Evolutionary conservation across 2,329 filamentous ascomycete genomes (phyloP), one percentile per base, ranked within the genome.

Genomic region (Aspergillus versicolor): DNA sequence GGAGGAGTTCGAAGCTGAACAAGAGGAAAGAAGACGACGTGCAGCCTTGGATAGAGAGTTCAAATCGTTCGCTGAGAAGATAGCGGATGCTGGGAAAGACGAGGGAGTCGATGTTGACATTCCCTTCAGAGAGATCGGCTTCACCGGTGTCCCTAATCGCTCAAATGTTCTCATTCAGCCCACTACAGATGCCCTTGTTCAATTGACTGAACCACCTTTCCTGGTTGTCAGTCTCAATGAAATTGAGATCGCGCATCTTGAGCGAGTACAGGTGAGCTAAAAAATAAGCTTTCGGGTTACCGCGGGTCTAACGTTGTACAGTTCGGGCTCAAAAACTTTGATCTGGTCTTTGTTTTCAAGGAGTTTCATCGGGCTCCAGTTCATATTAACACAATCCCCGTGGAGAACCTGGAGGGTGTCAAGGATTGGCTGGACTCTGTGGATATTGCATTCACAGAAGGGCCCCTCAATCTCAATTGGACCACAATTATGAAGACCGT

Each of bases 401-500:
- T 99, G 22, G 94, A 99, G 71, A 91, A 89, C 3, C 82, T 99
- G 3, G 94, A 99, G 65, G 88, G 91, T 53, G 93, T 99, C 64
- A 97, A 97, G 76, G 95, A 99, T 70, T 99, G 94, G 88, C 84
- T 99, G 9, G 93, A 99, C 75, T 92, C 89, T 1, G 92, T 94
- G 47, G 93, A 99, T 70, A 96, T 99, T 70, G 88, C 94, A 17
- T 97, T 88, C 79, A 90, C 87, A 12, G 95, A 99, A 75, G 94
- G 94, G 56, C 94, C 93, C 1, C 86, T 99, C 65, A 99, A 99
- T 79, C 83, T 99, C 56, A 97, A 97, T 82, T 99, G 94, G 94
- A 89, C 90, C 11, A 96, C 92, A 15, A 99, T 99, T 71, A 99
- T 99, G 92, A 99, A 99, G 83, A 99, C 94, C 0, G 92, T 99